A percentile compares a stretch with the other conserved stretches of the same genome.
phyloP scores from a whole-genome alignment of 73 alveolate species.

The Stentor coeruleus region DNA sequence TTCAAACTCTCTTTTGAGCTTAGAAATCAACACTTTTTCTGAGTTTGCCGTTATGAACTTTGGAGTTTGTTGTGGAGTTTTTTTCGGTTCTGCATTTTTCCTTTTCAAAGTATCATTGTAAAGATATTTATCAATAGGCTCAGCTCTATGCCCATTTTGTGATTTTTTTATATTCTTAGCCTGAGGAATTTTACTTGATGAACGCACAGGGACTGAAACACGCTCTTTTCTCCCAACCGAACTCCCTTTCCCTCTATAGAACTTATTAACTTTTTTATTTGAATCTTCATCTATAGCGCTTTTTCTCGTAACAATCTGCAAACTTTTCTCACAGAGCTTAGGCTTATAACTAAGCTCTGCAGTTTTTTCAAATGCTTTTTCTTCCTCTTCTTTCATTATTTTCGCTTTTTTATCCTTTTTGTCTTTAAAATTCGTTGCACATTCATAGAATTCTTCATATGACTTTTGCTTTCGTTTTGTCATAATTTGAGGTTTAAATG shows the following conservation, averaged over 20 bases:
- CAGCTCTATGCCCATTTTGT: not conserved
- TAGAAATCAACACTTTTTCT: not conserved
- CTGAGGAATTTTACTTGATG: not conserved
- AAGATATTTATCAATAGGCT: slow-evolving; percentile 4
- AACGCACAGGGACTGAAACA: not conserved
- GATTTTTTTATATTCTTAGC: not conserved
- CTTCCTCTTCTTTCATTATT: not conserved
- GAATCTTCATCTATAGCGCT: not conserved
- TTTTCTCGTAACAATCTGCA: not conserved
- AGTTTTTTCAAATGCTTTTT: not conserved
- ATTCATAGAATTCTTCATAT: not conserved
- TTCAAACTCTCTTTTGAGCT: not conserved
- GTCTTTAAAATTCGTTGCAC: not conserved
- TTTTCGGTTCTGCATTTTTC: not conserved
- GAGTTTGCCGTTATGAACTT: not conserved
- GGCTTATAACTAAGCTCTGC: not conserved
- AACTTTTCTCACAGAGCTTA: slow-evolving; percentile 5
- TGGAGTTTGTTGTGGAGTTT: slow-evolving; percentile 2
- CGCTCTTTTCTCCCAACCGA: not conserved
- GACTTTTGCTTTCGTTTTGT: not conserved
- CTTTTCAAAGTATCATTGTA: not conserved
- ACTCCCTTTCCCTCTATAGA: not conserved
- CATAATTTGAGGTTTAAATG: slow-evolving; percentile 8
- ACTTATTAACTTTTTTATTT: not conserved
- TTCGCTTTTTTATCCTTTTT: not conserved